These are phyloP conservation scores for Bullera alba DNA, from an alignment of 768 basidiomycete genomes.

Conservation along the genomic window DNA sequence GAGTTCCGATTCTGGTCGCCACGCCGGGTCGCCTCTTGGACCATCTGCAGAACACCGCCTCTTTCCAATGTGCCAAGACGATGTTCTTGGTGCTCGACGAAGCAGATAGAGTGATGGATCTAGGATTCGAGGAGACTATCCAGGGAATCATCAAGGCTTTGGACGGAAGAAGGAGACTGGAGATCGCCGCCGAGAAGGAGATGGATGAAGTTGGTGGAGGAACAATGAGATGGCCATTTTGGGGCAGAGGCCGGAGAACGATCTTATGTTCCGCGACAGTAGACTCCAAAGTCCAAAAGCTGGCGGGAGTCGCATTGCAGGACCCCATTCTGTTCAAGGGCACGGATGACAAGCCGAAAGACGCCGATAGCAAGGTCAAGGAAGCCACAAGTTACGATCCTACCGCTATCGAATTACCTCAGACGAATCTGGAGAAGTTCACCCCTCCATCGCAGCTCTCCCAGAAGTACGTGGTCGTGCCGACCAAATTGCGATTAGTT, in stretches of 20 bases:
- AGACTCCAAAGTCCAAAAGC: constrained; percentile 83
- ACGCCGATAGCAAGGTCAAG: constrained; percentile 20
- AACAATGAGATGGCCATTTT: constrained; percentile 41
- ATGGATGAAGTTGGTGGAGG: constrained; percentile 43
- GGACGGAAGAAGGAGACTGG: constrained; percentile 72
- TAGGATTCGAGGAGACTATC: constrained; percentile 95
- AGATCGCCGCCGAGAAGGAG: constrained; percentile 54
- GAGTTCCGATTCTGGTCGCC: constrained; percentile 86
- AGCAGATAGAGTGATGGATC: constrained; percentile 93
- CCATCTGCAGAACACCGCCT: constrained; percentile 89
- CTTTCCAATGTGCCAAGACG: constrained; percentile 86
- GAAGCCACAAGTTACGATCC: constrained; percentile 12
- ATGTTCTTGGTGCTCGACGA: constrained; percentile 96
- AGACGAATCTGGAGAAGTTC: constrained; percentile 53
- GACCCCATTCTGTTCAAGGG: constrained; percentile 77
- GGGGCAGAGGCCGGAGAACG: constrained; percentile 59
- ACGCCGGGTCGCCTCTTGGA: constrained; percentile 93
- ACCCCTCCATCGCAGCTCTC: constrained; percentile 88
- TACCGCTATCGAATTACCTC: constrained; percentile 25
- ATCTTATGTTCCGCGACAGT: constrained; percentile 96
- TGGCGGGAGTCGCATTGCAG: constrained; percentile 73
- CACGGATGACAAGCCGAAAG: constrained; percentile 52
- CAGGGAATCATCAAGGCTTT: constrained; percentile 78
- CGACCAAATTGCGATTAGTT: constrained; percentile 90
- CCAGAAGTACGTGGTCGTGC: constrained; percentile 83